Conservation (phyloP, 805 yeast species). For the Candida fluviatilis region DNA sequence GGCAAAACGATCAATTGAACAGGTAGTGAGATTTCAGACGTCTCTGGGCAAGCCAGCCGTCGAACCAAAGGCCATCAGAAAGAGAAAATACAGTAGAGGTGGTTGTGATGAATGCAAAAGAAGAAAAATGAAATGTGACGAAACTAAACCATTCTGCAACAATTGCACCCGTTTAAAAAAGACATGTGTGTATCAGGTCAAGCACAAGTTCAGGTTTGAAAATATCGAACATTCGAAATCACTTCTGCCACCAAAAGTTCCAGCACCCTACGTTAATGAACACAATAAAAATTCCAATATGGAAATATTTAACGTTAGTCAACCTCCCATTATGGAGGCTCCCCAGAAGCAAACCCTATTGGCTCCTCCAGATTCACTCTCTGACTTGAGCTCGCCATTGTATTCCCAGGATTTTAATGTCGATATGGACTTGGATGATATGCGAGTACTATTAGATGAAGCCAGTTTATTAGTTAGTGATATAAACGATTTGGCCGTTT, state of each 20-base stretch:
- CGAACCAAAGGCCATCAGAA: slow-evolving; percentile 16
- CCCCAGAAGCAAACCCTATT: too few species aligned
- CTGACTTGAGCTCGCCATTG: neutral
- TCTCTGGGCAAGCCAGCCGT: neutral
- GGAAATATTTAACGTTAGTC: neutral
- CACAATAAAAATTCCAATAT: too few species aligned
- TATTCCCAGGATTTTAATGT: neutral
- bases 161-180: slow-evolving; percentile 34
- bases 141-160: slow-evolving; percentile 30
- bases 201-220: slow-evolving; percentile 12
- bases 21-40: neutral
- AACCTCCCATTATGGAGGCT: neutral
- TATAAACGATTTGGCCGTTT: slow-evolving; percentile 20
- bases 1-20: neutral
- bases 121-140: slow-evolving; percentile 43
- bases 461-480: slow-evolving; percentile 32
- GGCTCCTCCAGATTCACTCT: neutral
- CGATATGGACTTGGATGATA: slow-evolving; percentile 5
- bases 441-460: slow-evolving; percentile 26
- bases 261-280: too few species aligned
- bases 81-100: slow-evolving; percentile 35
- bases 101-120: slow-evolving; percentile 44
- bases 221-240: slow-evolving; percentile 5
- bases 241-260: neutral
- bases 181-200: slow-evolving; percentile 17